Evolutionary conservation across 2,329 filamentous ascomycete genomes (phyloP).

Genomic region (Pseudonectria buxi): DNA sequence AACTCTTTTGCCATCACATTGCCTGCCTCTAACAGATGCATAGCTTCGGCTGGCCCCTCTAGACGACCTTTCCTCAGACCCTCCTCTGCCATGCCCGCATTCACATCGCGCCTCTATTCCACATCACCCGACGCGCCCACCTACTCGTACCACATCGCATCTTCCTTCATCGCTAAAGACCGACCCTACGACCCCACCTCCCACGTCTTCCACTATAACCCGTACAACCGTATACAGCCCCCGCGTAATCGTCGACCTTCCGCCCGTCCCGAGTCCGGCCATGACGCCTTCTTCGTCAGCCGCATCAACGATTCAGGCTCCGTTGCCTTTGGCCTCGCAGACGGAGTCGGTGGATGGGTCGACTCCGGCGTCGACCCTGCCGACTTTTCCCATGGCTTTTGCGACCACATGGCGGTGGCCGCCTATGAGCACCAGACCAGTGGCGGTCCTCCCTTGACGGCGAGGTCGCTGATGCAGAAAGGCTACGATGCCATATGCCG

Average conservation of each 20-base stretch:
- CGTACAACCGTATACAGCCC: conserved; percentile 51
- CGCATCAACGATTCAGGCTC: conserved; percentile 64
- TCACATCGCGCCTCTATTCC: conserved; percentile 18
- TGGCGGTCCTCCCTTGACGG: conserved; percentile 39
- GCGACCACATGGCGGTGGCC: conserved; percentile 81
- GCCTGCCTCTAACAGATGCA: conserved; percentile 8
- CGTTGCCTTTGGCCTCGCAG: conserved; percentile 82
- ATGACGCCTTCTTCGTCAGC: conserved; percentile 93
- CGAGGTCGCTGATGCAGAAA: conserved; percentile 67
- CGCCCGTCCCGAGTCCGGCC: conserved; percentile 68
- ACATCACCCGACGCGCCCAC: conserved; percentile 20
- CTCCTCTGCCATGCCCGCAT: conserved; percentile 11
- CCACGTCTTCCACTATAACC: conserved; percentile 68
- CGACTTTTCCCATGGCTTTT: conserved; percentile 90
- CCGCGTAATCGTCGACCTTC: conserved; percentile 30
- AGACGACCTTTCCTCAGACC: conserved; percentile 5
- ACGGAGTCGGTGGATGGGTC: conserved; percentile 93
- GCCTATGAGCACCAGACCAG: conserved; percentile 52
- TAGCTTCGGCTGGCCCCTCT: conserved; percentile 11
- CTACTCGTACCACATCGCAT: conserved; percentile 65
- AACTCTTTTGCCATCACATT: background rate
- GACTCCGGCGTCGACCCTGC: conserved; percentile 89
- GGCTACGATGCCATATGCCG: conserved; percentile 77
- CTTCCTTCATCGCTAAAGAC: conserved; percentile 69
- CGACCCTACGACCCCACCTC: conserved; percentile 59